Percentiles rank a stretch among this genome's conserved stretches.
Conservation (phyloP, 495 filamentous ascomycete species). For the Penicillium coprophilum region DNA sequence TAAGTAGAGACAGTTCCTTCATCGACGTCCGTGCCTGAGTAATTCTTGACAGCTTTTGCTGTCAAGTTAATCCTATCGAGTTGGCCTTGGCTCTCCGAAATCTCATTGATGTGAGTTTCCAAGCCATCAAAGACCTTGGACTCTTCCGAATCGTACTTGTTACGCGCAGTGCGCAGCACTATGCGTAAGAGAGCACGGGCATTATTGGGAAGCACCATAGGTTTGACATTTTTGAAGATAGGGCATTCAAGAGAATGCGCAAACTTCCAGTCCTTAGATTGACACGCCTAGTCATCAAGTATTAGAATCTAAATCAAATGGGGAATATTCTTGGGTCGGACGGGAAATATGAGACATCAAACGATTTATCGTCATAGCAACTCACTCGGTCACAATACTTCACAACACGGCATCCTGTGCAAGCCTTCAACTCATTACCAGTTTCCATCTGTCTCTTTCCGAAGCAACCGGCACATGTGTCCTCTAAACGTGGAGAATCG, state of each 20-base stretch:
- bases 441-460: slow-evolving; percentile 32
- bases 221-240: slow-evolving; percentile 47
- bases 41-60: slow-evolving; percentile 52
- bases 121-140: slow-evolving; percentile 44
- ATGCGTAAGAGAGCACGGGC: slow-evolving; percentile 56
- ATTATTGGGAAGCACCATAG: slow-evolving; percentile 54
- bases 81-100: slow-evolving; percentile 34
- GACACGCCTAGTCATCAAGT: slow-evolving; percentile 51
- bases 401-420: slow-evolving; percentile 60
- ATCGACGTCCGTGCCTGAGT: slow-evolving; percentile 44
- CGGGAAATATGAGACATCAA: slow-evolving; percentile 7
- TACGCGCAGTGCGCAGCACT: slow-evolving; percentile 41
- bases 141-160: slow-evolving; percentile 36
- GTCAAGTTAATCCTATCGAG: slow-evolving; percentile 53
- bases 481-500: slow-evolving; percentile 39
- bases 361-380: slow-evolving; percentile 6
- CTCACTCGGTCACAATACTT: slow-evolving; percentile 67
- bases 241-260: slow-evolving; percentile 62
- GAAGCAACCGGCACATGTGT: slow-evolving; percentile 49
- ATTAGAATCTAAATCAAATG: slow-evolving; percentile 11
- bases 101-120: slow-evolving; percentile 50
- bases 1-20: slow-evolving; percentile 41
- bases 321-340: not conserved
- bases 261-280: slow-evolving; percentile 59
- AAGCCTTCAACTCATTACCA: slow-evolving; percentile 48